Conservation (phyloP, 2,329 filamentous ascomycete genomes). For the Aspergillus viridinutans region DNA sequence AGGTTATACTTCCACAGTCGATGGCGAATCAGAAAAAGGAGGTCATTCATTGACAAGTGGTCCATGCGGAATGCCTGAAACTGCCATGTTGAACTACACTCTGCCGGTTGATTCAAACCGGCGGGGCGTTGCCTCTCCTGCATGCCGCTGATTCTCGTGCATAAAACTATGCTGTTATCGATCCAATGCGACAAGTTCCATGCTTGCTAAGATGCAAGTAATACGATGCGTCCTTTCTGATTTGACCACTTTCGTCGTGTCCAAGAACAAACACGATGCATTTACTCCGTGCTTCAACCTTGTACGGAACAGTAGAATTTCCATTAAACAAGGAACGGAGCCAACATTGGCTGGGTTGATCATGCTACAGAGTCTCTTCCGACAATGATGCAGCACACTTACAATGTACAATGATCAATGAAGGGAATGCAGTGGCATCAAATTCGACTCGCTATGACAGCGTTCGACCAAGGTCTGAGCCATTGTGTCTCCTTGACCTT, state of each 20-base stretch:
- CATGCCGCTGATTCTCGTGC: slow-evolving; percentile 22
- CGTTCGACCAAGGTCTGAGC: neutral
- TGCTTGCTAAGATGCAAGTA: slow-evolving; percentile 1
- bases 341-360: neutral
- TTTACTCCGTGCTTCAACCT: neutral
- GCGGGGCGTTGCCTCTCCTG: slow-evolving; percentile 20
- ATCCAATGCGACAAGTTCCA: slow-evolving; percentile 10
- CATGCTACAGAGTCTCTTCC: neutral
- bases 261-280: neutral
- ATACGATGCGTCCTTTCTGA: slow-evolving; percentile 10
- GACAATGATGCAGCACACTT: neutral
- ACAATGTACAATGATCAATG: neutral
- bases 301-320: neutral
- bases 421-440: neutral
- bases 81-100: slow-evolving; percentile 14
- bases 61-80: slow-evolving; percentile 7
- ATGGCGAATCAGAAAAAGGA: neutral
- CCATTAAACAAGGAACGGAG: neutral
- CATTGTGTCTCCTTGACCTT: neutral
- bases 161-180: slow-evolving; percentile 17
- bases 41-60: slow-evolving; percentile 6
- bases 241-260: neutral
- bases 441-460: neutral
- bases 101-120: slow-evolving; percentile 23
- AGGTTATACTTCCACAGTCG: neutral